A percentile compares a stretch with the other conserved stretches of the same genome.
Conservation (phyloP, 331 rosid genomes). For the Quercus phellos region DNA sequence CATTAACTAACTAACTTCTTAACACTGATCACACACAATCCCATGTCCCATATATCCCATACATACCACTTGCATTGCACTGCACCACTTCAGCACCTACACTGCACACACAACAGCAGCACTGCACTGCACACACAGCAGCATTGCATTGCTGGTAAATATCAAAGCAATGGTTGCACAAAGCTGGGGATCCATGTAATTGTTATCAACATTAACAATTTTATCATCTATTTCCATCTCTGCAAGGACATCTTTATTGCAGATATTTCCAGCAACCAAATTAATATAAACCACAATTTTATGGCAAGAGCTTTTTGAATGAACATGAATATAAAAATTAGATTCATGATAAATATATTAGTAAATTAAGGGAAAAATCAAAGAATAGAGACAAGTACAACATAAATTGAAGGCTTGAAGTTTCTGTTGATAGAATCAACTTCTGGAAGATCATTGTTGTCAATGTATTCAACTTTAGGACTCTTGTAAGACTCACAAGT, state of each 20-base stretch:
- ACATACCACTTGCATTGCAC: too few species aligned
- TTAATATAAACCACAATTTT: not conserved
- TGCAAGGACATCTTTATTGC: slow-evolving; percentile 58
- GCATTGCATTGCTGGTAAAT: slow-evolving; percentile 59
- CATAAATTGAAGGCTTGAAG: not conserved
- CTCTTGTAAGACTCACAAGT: slow-evolving; percentile 84
- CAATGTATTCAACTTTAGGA: slow-evolving; percentile 78
- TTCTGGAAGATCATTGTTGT: slow-evolving; percentile 53
- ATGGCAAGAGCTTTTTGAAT: not conserved
- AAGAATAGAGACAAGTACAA: not conserved
- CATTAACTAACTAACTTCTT: too few species aligned
- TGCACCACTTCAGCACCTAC: too few species aligned
- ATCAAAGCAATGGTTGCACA: slow-evolving; percentile 89
- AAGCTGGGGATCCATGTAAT: slow-evolving; percentile 71
- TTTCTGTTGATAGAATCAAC: slow-evolving; percentile 63
- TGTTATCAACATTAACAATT: slow-evolving; percentile 52
- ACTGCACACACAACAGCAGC: too few species aligned
- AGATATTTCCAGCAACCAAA: slow-evolving; percentile 46
- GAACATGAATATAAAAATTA: not conserved
- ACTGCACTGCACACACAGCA: too few species aligned
- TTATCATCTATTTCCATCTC: slow-evolving; percentile 54
- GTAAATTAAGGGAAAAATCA: not conserved
- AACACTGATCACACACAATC: too few species aligned
- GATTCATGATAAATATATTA: not conserved
- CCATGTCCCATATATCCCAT: too few species aligned